Base-by-base conservation (phyloP, 148 eudicot genomes). In the Amaranthus palmeri region DNA sequence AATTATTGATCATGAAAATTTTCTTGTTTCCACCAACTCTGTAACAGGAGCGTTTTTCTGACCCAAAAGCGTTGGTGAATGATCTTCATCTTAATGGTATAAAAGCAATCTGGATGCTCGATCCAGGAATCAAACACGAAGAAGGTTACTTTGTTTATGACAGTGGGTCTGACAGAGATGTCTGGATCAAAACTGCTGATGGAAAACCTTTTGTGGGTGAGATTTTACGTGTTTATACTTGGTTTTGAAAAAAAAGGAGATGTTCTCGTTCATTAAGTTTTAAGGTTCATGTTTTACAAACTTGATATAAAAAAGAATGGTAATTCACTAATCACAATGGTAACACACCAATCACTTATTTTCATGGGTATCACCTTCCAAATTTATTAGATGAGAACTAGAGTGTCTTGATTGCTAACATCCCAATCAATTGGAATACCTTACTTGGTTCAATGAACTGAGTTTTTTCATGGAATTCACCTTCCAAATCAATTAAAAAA, bases 71-170 rank as follows among this genome's bases (percentile, higher is more conserved):
- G 71, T 72, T 96, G 71, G 97, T 81, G 65, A 77, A 87, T 68
- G 86, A 90, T 77, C 97, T 96, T 71, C 99, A 92, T 81, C 76
- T 71, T 53, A 78, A 64, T 74, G 97, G 99, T 78, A 80, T 96
- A 79, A 92, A 96, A 73, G 99, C 97, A 60, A 90, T 90, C 70
- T 96, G 99, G 99, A 96, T 96, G 97, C 99, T 92, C 79, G 99
- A 96, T 78, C 99, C 99, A 8, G 99, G 97, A 73, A 87, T 92
- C 73, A 96, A 96, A 81, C 78, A 68, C n/a, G 97, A 96, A 73
- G 74, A 83, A 49, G 96, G 97, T 67, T 96, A 96, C 79, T 92
- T 86, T 81, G 93, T 90, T 74, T 90, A 89, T 76, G 97, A 92
- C 54, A 84, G 88, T 80, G 99, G 97, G 69, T 82, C 96, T 69